Percentiles rank a stretch among this genome's conserved stretches.
These are phyloP conservation scores for Fusarium vanettenii DNA, from an alignment of 2,329 filamentous ascomycete genomes.

Conservation along the genomic window DNA sequence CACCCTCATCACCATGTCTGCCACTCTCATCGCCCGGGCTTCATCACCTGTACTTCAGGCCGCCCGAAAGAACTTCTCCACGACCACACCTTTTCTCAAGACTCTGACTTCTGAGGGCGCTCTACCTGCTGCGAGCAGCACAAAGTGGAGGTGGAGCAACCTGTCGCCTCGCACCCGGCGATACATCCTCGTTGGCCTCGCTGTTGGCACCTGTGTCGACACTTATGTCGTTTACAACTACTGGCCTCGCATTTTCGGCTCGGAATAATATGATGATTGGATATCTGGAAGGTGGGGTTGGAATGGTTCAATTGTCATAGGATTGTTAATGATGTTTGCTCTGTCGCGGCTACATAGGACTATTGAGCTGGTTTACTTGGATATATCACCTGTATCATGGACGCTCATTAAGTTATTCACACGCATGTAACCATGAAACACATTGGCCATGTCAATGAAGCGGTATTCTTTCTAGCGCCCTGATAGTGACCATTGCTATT, in stretches of 20 bases:
- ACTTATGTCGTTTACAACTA: conserved; percentile 44
- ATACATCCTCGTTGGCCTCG: conserved; percentile 38
- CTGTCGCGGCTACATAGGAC: not conserved
- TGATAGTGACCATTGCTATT: too few relatives aligned
- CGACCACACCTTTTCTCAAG: conserved; percentile 22
- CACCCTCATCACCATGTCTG: conserved; percentile 29
- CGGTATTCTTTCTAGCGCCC: too few relatives aligned
- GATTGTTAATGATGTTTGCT: not conserved
- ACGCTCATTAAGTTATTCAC: too few relatives aligned
- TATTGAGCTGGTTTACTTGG: not conserved
- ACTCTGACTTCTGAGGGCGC: conserved; percentile 11
- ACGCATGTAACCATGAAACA: too few relatives aligned
- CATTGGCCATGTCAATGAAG: too few relatives aligned
- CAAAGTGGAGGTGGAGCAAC: conserved; percentile 43
- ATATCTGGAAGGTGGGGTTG: not conserved
- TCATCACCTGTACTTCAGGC: conserved; percentile 20
- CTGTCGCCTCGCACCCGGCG: conserved; percentile 43
- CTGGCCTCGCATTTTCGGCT: conserved; percentile 36
- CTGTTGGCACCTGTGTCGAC: conserved; percentile 36
- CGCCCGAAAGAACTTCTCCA: conserved; percentile 39
- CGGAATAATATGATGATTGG: not conserved
- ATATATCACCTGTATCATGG: too few relatives aligned
- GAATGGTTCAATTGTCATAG: not conserved
- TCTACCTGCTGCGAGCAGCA: not conserved
- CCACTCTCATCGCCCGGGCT: conserved; percentile 32